Base-by-base conservation (phyloP, 345 rosid genomes). In the Arabidopsis arenosa region DNA sequence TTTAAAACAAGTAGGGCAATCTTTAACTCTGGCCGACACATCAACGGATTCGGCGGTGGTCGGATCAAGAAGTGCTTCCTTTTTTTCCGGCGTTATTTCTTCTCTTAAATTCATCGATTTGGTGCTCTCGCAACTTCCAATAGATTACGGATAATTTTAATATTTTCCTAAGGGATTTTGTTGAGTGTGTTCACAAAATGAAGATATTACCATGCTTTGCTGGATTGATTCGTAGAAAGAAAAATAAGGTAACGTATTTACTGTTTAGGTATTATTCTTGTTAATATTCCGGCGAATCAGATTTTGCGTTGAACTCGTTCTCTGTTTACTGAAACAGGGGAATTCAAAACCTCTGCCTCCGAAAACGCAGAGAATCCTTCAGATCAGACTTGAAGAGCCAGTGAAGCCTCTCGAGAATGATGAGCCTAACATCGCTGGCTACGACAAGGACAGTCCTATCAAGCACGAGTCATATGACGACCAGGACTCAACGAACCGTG, bases 1-100 rank as follows among this genome's bases (percentile, higher is more conserved):
- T 36, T 62, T 23, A 28, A 75, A 66, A 57, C 58, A 61, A 78
- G 61, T 49, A 54, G 2, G 7, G 66, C 69, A 80, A 78, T 76
- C 83, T 90, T 86, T 89, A 87, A 85, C 87, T 89, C 96, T 93
- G 97, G 92, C 98, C 88, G 85, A 80, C 83, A n/a, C 73, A 73
- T 56, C 49, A 41, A 80, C 66, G 56, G 81, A 51, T 36, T 76
- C 73, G 79, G 64, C 72, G 72, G 80, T 49, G 64, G 80, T 89
- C 74, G 82, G 89, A 78, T 61, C 83, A 74, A 86, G 83, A 62
- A 36, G 44, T 54, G 68, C 64, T 52, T 74, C 80, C 78, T 80
- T 60, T 72, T 70, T 77, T 80, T 59, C 88, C 75, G 83, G 79
- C 78, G 77, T 59, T 74, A 82, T 9, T 43, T 32, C 59, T 32